phyloP scores from a whole-genome alignment of 2,329 filamentous ascomycete genomes.

The Setomelanomma holmii region DNA sequence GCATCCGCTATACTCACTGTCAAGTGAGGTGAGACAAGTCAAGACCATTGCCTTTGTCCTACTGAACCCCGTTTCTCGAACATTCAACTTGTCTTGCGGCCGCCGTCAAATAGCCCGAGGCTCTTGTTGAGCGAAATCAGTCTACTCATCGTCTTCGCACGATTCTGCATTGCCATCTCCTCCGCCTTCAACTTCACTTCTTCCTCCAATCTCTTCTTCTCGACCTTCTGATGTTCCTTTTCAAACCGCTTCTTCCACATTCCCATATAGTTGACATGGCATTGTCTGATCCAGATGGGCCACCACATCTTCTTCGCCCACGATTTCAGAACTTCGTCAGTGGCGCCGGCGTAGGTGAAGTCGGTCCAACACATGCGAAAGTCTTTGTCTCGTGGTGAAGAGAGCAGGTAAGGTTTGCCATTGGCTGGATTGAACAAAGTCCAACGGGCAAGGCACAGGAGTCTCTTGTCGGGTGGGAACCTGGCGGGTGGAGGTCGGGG shows the following conservation, averaged over 20 bases:
- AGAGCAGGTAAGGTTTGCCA: slow-evolving; percentile 17
- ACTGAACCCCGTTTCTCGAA: too few relatives aligned
- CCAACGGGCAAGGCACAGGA: slow-evolving; percentile 38
- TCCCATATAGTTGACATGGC: slow-evolving; percentile 25
- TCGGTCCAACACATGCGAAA: slow-evolving; percentile 31
- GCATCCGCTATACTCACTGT: too few relatives aligned
- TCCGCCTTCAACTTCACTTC: slow-evolving; percentile 3
- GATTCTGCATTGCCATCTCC: slow-evolving; percentile 3
- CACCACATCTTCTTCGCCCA: slow-evolving; percentile 35
- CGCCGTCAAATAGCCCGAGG: slow-evolving; percentile 4
- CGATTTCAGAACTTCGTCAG: slow-evolving; percentile 16
- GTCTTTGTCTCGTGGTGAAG: slow-evolving; percentile 25
- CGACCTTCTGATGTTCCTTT: slow-evolving; percentile 24
- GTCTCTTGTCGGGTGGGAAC: slow-evolving; percentile 30
- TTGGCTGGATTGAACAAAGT: slow-evolving; percentile 25
- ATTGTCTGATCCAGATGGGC: slow-evolving; percentile 32
- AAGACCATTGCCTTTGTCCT: not conserved
- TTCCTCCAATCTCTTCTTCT: slow-evolving; percentile 2
- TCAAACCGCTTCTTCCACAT: slow-evolving; percentile 33
- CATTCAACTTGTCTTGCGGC: not conserved
- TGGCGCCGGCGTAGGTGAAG: slow-evolving; percentile 12
- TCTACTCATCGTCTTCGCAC: slow-evolving; percentile 10
- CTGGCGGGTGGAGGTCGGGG: slow-evolving; percentile 20
- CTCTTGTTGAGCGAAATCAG: slow-evolving; percentile 8
- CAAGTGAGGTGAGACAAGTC: too few relatives aligned